These are phyloP conservation scores for Tuber microsphaerosporum DNA, from an alignment of 495 filamentous ascomycete species.

Conservation along the genomic window DNA sequence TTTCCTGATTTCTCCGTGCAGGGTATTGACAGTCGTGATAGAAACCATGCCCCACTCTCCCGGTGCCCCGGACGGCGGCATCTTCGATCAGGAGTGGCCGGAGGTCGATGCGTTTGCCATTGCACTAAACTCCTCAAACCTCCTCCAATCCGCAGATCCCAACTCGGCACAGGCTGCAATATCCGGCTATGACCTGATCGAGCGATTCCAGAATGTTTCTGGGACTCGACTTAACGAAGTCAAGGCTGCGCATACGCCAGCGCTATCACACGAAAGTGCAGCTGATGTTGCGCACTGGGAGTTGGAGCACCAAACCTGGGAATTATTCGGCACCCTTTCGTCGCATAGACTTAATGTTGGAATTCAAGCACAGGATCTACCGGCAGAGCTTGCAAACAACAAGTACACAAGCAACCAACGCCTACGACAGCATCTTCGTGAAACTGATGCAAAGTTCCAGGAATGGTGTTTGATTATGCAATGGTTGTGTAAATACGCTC, in stretches of 20 bases:
- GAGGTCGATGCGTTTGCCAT: slow-evolving; percentile 63
- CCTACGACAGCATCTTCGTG: slow-evolving; percentile 48
- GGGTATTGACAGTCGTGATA: slow-evolving; percentile 21
- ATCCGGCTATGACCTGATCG: slow-evolving; percentile 30
- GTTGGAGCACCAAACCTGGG: slow-evolving; percentile 79
- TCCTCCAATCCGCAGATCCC: slow-evolving; percentile 21
- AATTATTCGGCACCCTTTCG: slow-evolving; percentile 60
- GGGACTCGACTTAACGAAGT: slow-evolving; percentile 40
- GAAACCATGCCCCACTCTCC: slow-evolving; percentile 28
- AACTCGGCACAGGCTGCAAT: slow-evolving; percentile 8
- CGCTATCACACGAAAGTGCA: slow-evolving; percentile 34
- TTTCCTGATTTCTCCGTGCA: slow-evolving; percentile 3
- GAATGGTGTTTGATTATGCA: slow-evolving; percentile 69
- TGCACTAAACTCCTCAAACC: slow-evolving; percentile 53
- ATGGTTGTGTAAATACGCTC: slow-evolving; percentile 71
- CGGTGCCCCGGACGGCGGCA: slow-evolving; percentile 16
- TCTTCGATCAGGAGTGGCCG: slow-evolving; percentile 16
- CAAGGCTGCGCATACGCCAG: slow-evolving; percentile 39
- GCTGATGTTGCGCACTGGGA: slow-evolving; percentile 48
- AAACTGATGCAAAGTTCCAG: slow-evolving; percentile 49
- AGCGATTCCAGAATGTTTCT: slow-evolving; percentile 31
- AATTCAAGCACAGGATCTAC: slow-evolving; percentile 26
- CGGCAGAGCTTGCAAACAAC: slow-evolving; percentile 53
- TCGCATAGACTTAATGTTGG: slow-evolving; percentile 47
- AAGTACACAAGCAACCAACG: slow-evolving; percentile 40